Evolutionary conservation across 257 asterid genomes (phyloP), one percentile per base, ranked within the genome.

Genomic region (Lycium ferocissimum): DNA sequence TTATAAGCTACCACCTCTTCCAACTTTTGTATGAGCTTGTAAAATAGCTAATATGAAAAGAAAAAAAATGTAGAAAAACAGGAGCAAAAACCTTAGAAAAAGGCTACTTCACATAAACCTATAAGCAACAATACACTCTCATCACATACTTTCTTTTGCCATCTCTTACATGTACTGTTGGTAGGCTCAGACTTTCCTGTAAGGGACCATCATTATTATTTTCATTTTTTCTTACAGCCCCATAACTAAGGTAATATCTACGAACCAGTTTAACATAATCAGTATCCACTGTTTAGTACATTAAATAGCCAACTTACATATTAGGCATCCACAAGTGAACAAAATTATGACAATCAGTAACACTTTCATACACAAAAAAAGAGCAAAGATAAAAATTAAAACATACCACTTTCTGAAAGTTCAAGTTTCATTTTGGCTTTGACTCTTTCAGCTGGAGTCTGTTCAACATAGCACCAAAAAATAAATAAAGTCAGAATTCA

Each of bases 361-460:
- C 40, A n/a, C n/a, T 45, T 73, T 26, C 33, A 73, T n/a, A 47
- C 18, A 54, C 43, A 75, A 22, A 20, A 26, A 73, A 49, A 49
- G 62, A 75, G 62, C 62, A 51, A 62, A 75, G 47, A 56, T 15
- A 75, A 14, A 49, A 33, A 40, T 12, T 26, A 9, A 9, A 14
- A 17, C 73, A 85, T 90, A 96, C 99, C 98, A 84, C 98, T 94
- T 92, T 88, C 90, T 63, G 95, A 91, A 88, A 96, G 97, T 92
- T 96, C 98, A 83, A 93, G 88, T 87, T 94, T 92, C 99, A 93
- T 94, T 92, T 92, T 94, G 89, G 98, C 99, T 93, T 91, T 94
- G 85, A 94, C 95, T 89, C 94, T 94, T 89, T 93, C 97, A 83
- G 98, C 96, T 83, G 97, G 94, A 71, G 93, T 89, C 98, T 96